phyloP scores from a whole-genome alignment of 2,329 filamentous ascomycete genomes.

The Onygena corvina region DNA sequence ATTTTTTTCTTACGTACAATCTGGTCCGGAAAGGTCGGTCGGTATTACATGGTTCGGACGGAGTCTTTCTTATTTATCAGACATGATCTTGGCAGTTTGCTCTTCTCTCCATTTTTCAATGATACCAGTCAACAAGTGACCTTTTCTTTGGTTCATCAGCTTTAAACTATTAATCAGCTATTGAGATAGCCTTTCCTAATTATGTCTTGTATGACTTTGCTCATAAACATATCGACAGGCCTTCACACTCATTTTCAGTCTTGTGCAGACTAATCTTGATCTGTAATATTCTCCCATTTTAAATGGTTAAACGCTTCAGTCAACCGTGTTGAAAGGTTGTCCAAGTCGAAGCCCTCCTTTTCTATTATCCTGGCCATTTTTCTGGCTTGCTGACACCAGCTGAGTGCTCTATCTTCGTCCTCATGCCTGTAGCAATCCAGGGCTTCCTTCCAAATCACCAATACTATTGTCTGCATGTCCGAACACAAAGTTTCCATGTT shows the following conservation, averaged over 20 bases:
- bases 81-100: neutral
- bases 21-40: neutral
- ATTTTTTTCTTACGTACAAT: slow-evolving; percentile 3
- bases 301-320: slow-evolving; percentile 22
- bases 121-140: slow-evolving; percentile 2
- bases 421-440: too few species aligned
- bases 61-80: neutral
- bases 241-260: slow-evolving; percentile 8
- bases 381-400: slow-evolving; percentile 25
- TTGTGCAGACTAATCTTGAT: neutral
- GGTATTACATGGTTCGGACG: slow-evolving; percentile 2
- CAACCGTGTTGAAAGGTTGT: slow-evolving; percentile 15
- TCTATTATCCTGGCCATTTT: neutral
- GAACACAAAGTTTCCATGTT: too few species aligned
- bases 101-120: slow-evolving; percentile 11
- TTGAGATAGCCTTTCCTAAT: too few species aligned
- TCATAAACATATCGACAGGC: too few species aligned
- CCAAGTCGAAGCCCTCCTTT: slow-evolving; percentile 18
- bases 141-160: neutral
- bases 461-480: too few species aligned
- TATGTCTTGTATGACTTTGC: too few species aligned
- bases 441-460: too few species aligned
- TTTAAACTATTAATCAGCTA: too few species aligned
- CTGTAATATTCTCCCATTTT: slow-evolving; percentile 14
- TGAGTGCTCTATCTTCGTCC: slow-evolving; percentile 22